Conservation (phyloP, 1,284 basidiomycete genomes). For the Microbotryum lychnidis-dioicae region DNA sequence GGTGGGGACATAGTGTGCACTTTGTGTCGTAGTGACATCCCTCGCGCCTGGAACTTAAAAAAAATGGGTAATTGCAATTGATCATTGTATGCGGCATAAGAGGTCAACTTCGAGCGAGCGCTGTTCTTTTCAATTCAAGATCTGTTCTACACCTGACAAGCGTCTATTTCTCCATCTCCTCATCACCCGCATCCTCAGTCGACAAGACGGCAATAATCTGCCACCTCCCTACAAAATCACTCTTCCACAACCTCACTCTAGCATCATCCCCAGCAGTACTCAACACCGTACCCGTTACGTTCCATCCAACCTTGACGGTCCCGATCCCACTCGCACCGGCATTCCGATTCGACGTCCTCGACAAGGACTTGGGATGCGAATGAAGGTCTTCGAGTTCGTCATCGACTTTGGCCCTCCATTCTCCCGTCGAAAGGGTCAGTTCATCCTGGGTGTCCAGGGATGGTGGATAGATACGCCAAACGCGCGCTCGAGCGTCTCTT, state of each 20-base stretch:
- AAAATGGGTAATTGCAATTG: no score
- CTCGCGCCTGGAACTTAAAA: no score
- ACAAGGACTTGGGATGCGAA: no score
- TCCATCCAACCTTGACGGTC: conserved; percentile 72
- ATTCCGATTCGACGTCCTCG: no score
- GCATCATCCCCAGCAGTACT: conserved; percentile 86
- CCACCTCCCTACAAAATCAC: conserved; percentile 46
- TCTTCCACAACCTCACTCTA: conserved; percentile 78
- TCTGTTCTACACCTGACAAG: no score
- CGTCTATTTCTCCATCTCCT: conserved; percentile 4
- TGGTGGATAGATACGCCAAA: conserved; percentile 64
- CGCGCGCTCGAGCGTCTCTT: conserved; percentile 73
- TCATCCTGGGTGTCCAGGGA: conserved; percentile 39
- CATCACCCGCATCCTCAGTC: conserved; percentile 21
- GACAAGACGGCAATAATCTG: conserved; percentile 25
- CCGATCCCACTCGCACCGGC: conserved; percentile 46
- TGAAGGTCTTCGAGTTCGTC: conserved; percentile 67
- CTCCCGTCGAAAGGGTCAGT: conserved; percentile 35
- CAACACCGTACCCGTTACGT: conserved; percentile 78
- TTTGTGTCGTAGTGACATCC: no score
- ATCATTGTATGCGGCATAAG: no score
- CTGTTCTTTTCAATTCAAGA: no score
- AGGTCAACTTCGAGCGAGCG: no score
- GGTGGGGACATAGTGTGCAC: no score
- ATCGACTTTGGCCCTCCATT: conserved; percentile 65